Evolutionary conservation across 1,139 yeast genomes (phyloP).

Genomic region (Lodderomyces orthopsilosis): DNA sequence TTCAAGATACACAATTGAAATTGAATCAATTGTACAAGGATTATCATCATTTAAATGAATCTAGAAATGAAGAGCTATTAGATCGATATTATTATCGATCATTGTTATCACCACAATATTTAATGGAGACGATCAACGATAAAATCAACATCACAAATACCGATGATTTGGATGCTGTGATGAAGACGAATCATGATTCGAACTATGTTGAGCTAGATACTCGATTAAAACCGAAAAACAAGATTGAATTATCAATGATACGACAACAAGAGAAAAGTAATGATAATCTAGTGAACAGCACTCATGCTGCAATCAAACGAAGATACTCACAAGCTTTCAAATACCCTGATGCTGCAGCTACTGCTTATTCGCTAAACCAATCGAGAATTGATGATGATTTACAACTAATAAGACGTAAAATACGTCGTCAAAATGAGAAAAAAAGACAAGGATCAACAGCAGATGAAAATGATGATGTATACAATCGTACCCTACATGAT

Average conservation of each 20-base stretch:
- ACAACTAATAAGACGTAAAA: background rate
- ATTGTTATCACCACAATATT: slow-evolving; percentile 20
- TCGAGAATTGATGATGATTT: slow-evolving; percentile 1
- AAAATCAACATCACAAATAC: slow-evolving; percentile 10
- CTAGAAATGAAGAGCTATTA: slow-evolving; percentile 12
- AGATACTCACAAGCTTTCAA: background rate
- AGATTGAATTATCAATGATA: slow-evolving; percentile 34
- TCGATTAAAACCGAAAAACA: slow-evolving; percentile 25
- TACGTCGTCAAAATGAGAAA: background rate
- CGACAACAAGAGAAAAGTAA: slow-evolving; percentile 14
- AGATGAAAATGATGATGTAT: background rate
- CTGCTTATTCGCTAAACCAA: background rate
- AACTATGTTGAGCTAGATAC: slow-evolving; percentile 24
- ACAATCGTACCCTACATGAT: slow-evolving; percentile 2
- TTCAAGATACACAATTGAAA: slow-evolving; percentile 24
- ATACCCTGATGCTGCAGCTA: slow-evolving; percentile 2
- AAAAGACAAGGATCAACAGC: background rate
- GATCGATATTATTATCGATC: slow-evolving; percentile 34
- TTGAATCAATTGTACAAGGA: slow-evolving; percentile 27
- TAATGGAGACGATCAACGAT: slow-evolving; percentile 15
- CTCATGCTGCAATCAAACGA: slow-evolving; percentile 9
- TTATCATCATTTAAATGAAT: slow-evolving; percentile 20
- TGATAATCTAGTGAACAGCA: slow-evolving; percentile 4
- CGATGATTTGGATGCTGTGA: slow-evolving; percentile 6
- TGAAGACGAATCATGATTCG: slow-evolving; percentile 25